Base-by-base conservation (phyloP, 306 rosid species). In the Pyrus betulifolia region DNA sequence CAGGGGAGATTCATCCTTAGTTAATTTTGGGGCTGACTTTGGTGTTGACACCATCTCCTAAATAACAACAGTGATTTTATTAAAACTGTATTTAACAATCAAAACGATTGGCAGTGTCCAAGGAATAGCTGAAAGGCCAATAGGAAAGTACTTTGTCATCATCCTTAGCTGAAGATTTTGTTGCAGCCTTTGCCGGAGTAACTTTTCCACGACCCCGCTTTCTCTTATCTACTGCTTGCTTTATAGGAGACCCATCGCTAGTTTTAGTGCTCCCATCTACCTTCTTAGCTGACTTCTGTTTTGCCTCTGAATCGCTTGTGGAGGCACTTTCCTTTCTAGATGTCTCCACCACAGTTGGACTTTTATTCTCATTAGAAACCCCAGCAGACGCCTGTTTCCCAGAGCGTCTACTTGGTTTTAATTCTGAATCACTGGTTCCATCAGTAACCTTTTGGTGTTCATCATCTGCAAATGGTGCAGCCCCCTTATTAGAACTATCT, bases 361-460 rank as follows among this genome's bases (percentile, higher is more conserved):
- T 73, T 72, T 78, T 89, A 64, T 82, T 83, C 86, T 80, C 88
- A 74, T 82, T 81, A 45, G 91, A 83, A 77, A 44, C 72, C 28
- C 68, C 82, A 80, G 73, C 75, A 55, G 81, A 51, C 22, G 54
- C 79, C 79, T 72, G 92, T 71, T 88, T 90, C 68, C 82, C 91
- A 0, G 75, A 67, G 64, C 65, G 86, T 74, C 77, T 84, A 70
- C 65, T 74, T 58, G 80, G 82, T 76, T 87, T 92, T 49, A 78
- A 84, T 62, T 86, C 97, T 8, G 92, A 85, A 71, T 90, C 88
- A 76, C 89, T 83, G 74, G 85, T 83, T 76, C 75, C 90, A 62
- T 85, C 95, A 33, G 89, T 82, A 33, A 71, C 83, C 80, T 77
- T 83, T 69, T 81, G 89, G 67, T 85, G 76, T 78, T 76, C 82